Evolutionary conservation across 257 asterid species (phyloP), one percentile per base, ranked within the genome.

Genomic region (Coffea eugenioides): DNA sequence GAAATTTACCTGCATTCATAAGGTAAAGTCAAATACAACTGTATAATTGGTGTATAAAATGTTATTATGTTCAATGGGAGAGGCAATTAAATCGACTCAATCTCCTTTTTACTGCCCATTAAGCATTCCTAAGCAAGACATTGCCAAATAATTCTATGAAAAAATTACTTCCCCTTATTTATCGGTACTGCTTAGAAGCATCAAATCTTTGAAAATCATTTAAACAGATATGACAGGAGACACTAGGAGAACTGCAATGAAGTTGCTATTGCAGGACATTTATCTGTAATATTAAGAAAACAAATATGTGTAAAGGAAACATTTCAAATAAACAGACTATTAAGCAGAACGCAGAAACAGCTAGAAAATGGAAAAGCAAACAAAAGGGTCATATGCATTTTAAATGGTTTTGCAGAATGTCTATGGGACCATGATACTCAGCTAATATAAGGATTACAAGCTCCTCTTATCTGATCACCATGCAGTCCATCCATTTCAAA

Each of bases 1-100:
- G 97, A 84, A 94, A 85, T 82, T 90, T 91, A 48, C 98, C 98
- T 94, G 85, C 81, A 78, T 57, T 51, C 34, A 31, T 31, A 59
- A 66, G 77, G 72, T 67, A 80, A 59, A 71, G 48, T 73, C 20
- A 39, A 21, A n/a, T 39, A 23, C 27, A 52, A 25, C 23, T 59
- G 39, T 36, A 67, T 27, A 45, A 34, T 39, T 39, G 43, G 43
- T 39, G 43, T 39, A 39, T 39, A 39, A 34, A 18, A 4, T 68
- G 57, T 13, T 49, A 49, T 12, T 48, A 48, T 48, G 16, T 12
- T 8, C 14, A 51, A 51, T 14, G 64, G n/a, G 64, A 57, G 20
- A 23, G 64, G 20, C 6, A 2, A 3, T 21, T 10, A 57, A 16
- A 57, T 16, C 65, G 27, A 18, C 65, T 57, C 2, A 57, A n/a